Conservation (phyloP, 179 eudicot genomes). For the Spinacia oleracea region DNA sequence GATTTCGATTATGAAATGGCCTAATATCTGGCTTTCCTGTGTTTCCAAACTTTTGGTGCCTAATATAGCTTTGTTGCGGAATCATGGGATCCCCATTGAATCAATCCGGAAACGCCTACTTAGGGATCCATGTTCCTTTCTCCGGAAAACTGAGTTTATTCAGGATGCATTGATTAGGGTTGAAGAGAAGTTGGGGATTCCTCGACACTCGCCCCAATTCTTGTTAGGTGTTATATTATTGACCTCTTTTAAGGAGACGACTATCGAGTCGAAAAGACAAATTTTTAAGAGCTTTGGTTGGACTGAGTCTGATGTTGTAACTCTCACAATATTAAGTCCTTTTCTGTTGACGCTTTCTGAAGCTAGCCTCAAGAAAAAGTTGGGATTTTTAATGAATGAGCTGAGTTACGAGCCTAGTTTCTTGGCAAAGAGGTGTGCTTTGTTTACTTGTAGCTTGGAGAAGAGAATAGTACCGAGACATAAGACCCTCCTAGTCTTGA, state of each 20-base stretch:
- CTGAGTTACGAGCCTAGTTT: constrained; percentile 30
- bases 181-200: constrained; percentile 30
- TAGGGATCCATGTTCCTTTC: background rate
- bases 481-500: constrained; percentile 17
- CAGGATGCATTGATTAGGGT: constrained; percentile 14
- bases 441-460: constrained; percentile 31
- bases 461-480: constrained; percentile 36
- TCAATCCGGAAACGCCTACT: constrained; percentile 20
- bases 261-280: constrained; percentile 22
- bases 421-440: background rate
- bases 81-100: constrained; percentile 30
- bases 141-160: background rate
- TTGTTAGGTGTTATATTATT: constrained; percentile 17
- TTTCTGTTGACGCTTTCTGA: constrained; percentile 20
- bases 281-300: constrained; percentile 43
- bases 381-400: constrained; percentile 34
- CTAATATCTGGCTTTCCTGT: background rate
- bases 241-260: background rate
- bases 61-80: constrained; percentile 29
- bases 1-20: constrained; percentile 15
- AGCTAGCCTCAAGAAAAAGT: constrained; percentile 18
- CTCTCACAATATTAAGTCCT: constrained; percentile 22
- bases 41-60: constrained; percentile 5
- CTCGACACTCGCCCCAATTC: constrained; percentile 22
- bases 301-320: constrained; percentile 29